These are phyloP conservation scores for Carpediemonas membranifera DNA, from an alignment of 78 protist species.

Conservation along the genomic window DNA sequence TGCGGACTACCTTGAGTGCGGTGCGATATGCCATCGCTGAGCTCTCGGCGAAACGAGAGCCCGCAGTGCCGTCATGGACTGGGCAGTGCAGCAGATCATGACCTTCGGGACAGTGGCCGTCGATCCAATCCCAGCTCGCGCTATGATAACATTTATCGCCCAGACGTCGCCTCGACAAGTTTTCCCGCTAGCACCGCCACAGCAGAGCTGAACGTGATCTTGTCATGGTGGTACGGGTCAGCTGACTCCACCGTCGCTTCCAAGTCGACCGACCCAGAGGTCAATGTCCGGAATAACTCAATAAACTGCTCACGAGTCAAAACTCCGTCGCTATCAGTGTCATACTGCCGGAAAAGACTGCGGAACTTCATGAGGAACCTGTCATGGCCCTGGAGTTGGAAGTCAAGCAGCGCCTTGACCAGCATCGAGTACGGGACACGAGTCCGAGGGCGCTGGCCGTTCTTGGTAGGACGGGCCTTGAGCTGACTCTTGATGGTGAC, in stretches of 20 bases:
- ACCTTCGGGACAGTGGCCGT: too few species aligned
- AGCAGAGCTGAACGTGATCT: neutral
- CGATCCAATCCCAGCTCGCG: too few species aligned
- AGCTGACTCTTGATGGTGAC: constrained; percentile 5
- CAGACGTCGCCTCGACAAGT: too few species aligned
- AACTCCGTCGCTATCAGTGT: constrained; percentile 24
- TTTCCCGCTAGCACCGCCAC: neutral
- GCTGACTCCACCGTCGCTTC: neutral
- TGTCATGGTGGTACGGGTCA: neutral
- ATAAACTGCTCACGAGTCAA: constrained; percentile 15
- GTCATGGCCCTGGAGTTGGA: constrained; percentile 46
- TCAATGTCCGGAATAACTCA: constrained; percentile 7
- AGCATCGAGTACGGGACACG: constrained; percentile 14
- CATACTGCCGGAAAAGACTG: constrained; percentile 17
- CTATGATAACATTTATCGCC: too few species aligned
- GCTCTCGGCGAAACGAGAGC: too few species aligned
- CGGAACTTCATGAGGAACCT: constrained; percentile 29
- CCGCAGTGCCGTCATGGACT: too few species aligned
- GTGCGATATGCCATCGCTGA: too few species aligned
- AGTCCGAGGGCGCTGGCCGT: neutral
- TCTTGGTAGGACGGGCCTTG: neutral
- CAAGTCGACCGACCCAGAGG: neutral
- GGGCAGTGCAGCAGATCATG: too few species aligned
- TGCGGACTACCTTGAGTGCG: too few species aligned
- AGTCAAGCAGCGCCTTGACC: constrained; percentile 20